Base-by-base conservation (phyloP, 495 filamentous ascomycete species). In the Umbilicaria muhlenbergii region DNA sequence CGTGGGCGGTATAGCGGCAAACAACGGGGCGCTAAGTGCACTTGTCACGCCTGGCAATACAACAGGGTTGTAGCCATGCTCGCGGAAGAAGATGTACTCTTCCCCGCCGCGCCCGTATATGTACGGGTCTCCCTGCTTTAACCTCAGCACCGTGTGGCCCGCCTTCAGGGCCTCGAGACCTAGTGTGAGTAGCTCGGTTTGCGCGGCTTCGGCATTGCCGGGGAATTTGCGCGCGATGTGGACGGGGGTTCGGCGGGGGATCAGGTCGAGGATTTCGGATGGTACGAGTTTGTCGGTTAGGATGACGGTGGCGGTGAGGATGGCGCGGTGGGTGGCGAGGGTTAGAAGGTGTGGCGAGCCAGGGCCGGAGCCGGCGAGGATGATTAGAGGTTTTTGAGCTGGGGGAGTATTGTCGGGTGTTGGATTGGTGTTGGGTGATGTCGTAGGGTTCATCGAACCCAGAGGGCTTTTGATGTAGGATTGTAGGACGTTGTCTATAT, bases 121-220 rank as follows among this genome's bases (percentile, higher is more conserved):
- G 59, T 93, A 98, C 0, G 91, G 91, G 54, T 98, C 91, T 15
- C 91, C 91, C 55, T 98, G 91, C 63, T 98, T 98, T 18, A 98
- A 66, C 5, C 91, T 72, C 17, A 98, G 69, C 0, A 96, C 91
- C 1, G 74, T 81, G 50, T 80, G 69, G 12, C 92, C 92, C 3
- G 70, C 69, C 32, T 72, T 65, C 16, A 89, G 64, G 11, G 77
- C 83, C 12, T 72, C 73, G 13, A 94, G 66, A 0, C 85, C 91
- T 53, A 86, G 68, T 32, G 71, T 64, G n/a, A 94, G 73, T 13
- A 98, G 75, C 59, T 98, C 91, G 47, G 83, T 79, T 58, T 98
- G 92, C 0, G 91, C 91, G 33, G 74, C 75, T 49, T 98, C 91
- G 32, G 91, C 91, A 51, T 96, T 96, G 11, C 91, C 91, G 10